Conservation (phyloP, 495 filamentous ascomycete species). For the Talaromyces adpressus region DNA sequence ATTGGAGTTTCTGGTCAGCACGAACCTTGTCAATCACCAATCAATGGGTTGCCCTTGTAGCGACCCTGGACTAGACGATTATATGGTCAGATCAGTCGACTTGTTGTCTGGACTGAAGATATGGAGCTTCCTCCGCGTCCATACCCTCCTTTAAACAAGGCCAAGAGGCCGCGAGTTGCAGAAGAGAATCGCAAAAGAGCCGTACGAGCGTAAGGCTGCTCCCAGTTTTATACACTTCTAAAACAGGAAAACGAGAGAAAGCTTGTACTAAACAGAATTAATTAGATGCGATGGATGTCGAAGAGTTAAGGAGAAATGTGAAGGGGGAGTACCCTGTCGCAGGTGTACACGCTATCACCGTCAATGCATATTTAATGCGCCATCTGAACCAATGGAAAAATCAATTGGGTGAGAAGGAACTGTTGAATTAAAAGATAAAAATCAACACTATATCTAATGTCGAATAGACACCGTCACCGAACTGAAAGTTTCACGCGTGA, state of each 20-base stretch:
- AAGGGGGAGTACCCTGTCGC: conserved; percentile 44
- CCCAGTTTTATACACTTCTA: background rate
- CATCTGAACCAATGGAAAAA: conserved; percentile 30
- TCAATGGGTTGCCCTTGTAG: background rate
- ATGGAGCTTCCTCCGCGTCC: background rate
- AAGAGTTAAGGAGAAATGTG: conserved; percentile 45
- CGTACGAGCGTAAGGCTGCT: conserved; percentile 32
- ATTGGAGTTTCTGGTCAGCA: background rate
- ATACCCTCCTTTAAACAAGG: conserved; percentile 3
- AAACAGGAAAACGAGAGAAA: background rate
- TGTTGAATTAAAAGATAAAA: background rate
- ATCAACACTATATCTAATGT: background rate
- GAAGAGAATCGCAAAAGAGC: conserved; percentile 45
- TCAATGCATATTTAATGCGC: conserved; percentile 38
- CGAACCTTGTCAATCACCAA: background rate
- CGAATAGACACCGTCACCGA: conserved; percentile 28
- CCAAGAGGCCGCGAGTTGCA: conserved; percentile 39
- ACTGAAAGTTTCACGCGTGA: conserved; percentile 29
- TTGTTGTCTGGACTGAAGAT: background rate
- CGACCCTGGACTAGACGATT: background rate
- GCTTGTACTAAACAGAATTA: background rate
- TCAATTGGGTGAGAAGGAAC: background rate
- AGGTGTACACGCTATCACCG: conserved; percentile 41
- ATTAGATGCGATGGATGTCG: conserved; percentile 41
- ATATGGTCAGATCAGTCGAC: background rate